Percentiles rank a stretch among this genome's conserved stretches.
These are phyloP conservation scores for Hyparrhenia diplandra DNA, from an alignment of 176 grass and related monocot species.

Conservation along the genomic window DNA sequence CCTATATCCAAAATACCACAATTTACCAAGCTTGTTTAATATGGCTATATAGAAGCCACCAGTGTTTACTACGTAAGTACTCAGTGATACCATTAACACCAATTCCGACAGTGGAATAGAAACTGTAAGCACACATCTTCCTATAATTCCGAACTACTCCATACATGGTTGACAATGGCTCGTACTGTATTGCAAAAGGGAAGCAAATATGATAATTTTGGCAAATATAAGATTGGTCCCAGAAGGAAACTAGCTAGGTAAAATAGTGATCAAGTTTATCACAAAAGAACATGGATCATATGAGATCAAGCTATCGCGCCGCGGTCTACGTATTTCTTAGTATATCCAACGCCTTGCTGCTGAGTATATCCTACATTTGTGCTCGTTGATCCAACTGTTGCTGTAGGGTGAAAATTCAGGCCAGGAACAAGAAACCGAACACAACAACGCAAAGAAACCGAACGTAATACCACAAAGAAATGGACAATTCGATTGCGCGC, in stretches of 20 bases:
- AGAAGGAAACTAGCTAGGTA: neutral
- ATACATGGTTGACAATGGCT: neutral
- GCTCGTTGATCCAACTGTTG: neutral
- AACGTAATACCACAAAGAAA: neutral
- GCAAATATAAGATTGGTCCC: neutral
- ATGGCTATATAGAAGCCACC: neutral
- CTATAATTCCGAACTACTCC: too few relatives aligned
- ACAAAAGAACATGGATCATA: neutral
- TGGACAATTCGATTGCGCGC: constrained; percentile 1
- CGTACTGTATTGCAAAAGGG: neutral
- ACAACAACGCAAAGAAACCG: neutral
- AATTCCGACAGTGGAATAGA: neutral
- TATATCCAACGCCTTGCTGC: neutral
- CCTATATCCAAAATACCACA: neutral
- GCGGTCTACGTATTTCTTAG: neutral
- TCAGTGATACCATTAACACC: neutral
- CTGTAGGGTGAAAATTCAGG: neutral
- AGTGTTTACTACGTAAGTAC: neutral
- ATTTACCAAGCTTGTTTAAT: neutral
- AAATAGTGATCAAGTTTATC: neutral
- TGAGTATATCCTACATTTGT: neutral
- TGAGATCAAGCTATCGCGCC: neutral
- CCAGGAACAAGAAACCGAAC: neutral
- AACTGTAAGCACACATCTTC: neutral
- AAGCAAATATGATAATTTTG: constrained; percentile 1